phyloP scores from a whole-genome alignment of 2,329 filamentous ascomycete species.

The Alternaria brassicicola region DNA sequence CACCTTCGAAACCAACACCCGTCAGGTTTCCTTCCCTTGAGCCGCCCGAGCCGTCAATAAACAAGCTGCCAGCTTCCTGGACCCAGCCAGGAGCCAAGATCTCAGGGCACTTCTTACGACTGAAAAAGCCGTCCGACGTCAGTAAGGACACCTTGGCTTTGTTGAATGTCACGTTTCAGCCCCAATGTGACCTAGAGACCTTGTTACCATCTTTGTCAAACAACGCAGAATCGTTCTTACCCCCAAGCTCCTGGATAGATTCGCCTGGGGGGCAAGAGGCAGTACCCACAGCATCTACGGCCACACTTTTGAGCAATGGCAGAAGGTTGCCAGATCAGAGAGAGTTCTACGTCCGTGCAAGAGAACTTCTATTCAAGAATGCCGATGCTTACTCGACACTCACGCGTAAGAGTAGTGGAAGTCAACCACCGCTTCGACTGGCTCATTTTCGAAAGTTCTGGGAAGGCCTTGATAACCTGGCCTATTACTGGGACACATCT shows the following conservation, averaged over 20 bases:
- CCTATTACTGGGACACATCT: slow-evolving; percentile 67
- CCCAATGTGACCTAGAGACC: slow-evolving; percentile 48
- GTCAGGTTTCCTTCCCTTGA: slow-evolving; percentile 59
- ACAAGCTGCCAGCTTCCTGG: slow-evolving; percentile 39
- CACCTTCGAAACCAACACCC: slow-evolving; percentile 57
- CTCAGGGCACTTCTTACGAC: slow-evolving; percentile 50
- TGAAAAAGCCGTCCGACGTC: slow-evolving; percentile 53
- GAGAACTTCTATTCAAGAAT: slow-evolving; percentile 62
- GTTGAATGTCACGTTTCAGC: slow-evolving; percentile 52
- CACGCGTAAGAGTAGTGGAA: slow-evolving; percentile 55
- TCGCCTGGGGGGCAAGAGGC: slow-evolving; percentile 37
- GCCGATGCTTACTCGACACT: slow-evolving; percentile 64
- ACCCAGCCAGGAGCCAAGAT: slow-evolving; percentile 50
- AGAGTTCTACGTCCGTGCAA: slow-evolving; percentile 56
- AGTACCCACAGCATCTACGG: slow-evolving; percentile 30
- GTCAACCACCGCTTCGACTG: slow-evolving; percentile 56
- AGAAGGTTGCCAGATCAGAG: slow-evolving; percentile 54
- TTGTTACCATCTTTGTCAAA: slow-evolving; percentile 43
- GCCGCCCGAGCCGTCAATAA: slow-evolving; percentile 42
- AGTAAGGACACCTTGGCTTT: slow-evolving; percentile 47
- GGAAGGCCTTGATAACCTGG: slow-evolving; percentile 63
- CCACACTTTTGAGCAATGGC: slow-evolving; percentile 56
- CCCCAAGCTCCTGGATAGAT: slow-evolving; percentile 46
- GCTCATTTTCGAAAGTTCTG: slow-evolving; percentile 66
- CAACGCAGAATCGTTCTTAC: slow-evolving; percentile 47